Evolutionary conservation across 192 early-diverging fungal genomes (phyloP), one percentile per base, ranked within the genome.

Genomic region (Backusella morwellensis): DNA sequence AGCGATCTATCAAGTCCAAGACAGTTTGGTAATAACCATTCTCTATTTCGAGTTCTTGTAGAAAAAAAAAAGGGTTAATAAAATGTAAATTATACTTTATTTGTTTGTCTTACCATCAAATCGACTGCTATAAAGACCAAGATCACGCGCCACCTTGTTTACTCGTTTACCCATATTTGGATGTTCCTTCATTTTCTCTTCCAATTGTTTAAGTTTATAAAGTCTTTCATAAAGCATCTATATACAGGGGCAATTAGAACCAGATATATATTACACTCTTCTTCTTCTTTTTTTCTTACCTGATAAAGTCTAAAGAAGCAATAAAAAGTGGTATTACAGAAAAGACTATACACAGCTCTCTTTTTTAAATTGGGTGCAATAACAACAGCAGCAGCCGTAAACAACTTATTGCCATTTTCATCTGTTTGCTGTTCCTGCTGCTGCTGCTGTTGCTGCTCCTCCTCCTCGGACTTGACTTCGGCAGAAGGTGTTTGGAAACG

Each of bases 211-310:
- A 85, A 97, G 91, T 34, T 88, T 88, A 52, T 88, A 80, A 59
- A 99, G 84, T 8, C 98, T 90, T 15, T 85, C 89, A 82, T 96
- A 98, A n/a, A 97, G 83, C 66, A 96, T 87, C 92, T 97, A 87
- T 32, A 8, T 9, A 40, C 6, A 54, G 44, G 44, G 11, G 12
- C 38, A 40, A 3, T 40, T 40, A 40, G 38, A 40, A 40, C 38
- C 0, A 40, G 2, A 11, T 40, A 32, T 32, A 32, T 32, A 32
- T 40, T 26, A n/a, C 70, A 79, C 47, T 52, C 19, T 23, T 21
- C 21, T 56, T 54, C 19, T 52, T 52, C 8, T 50, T 14, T 17
- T 36, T 38, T 36, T 34, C 72, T 73, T 81, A 95, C 93, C 86
- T 95, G 91, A 72, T 88, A 96, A 42, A 96, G 87, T 50, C 97